These are phyloP conservation scores for Aspergillus flavus DNA, from an alignment of 2,329 filamentous ascomycete genomes.

Conservation along the genomic window DNA sequence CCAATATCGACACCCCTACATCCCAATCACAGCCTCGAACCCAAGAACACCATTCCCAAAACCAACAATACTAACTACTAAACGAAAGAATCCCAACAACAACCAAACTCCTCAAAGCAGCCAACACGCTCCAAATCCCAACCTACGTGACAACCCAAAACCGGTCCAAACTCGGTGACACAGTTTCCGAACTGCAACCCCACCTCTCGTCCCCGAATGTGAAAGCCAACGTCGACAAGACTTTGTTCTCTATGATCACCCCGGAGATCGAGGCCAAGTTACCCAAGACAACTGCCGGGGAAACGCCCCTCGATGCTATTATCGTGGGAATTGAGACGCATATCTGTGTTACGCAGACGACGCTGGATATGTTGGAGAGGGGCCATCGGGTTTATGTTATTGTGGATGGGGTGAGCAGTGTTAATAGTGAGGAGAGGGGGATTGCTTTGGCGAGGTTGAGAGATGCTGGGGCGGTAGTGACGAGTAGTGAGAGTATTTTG, in stretches of 20 bases:
- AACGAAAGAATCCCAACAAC: slow-evolving; percentile 62
- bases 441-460: slow-evolving; percentile 77
- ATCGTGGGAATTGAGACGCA: slow-evolving; percentile 92
- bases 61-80: not conserved
- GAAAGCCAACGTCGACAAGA: slow-evolving; percentile 74
- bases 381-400: slow-evolving; percentile 85
- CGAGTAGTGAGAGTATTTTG: slow-evolving; percentile 84
- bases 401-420: slow-evolving; percentile 86
- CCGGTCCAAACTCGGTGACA: slow-evolving; percentile 74
- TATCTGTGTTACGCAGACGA: slow-evolving; percentile 92
- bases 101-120: slow-evolving; percentile 68
- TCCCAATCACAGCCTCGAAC: not conserved
- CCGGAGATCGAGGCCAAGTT: slow-evolving; percentile 60
- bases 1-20: not conserved
- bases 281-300: slow-evolving; percentile 33
- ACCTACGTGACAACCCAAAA: slow-evolving; percentile 87
- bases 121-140: slow-evolving; percentile 61
- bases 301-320: slow-evolving; percentile 60
- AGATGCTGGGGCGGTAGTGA: slow-evolving; percentile 75
- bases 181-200: slow-evolving; percentile 71
- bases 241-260: slow-evolving; percentile 83
- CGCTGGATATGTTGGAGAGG: slow-evolving; percentile 72
- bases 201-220: slow-evolving; percentile 49
- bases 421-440: slow-evolving; percentile 77
- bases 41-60: not conserved